These are phyloP conservation scores for Aspergillus panamensis DNA, from an alignment of 495 filamentous ascomycete genomes.

Conservation along the genomic window DNA sequence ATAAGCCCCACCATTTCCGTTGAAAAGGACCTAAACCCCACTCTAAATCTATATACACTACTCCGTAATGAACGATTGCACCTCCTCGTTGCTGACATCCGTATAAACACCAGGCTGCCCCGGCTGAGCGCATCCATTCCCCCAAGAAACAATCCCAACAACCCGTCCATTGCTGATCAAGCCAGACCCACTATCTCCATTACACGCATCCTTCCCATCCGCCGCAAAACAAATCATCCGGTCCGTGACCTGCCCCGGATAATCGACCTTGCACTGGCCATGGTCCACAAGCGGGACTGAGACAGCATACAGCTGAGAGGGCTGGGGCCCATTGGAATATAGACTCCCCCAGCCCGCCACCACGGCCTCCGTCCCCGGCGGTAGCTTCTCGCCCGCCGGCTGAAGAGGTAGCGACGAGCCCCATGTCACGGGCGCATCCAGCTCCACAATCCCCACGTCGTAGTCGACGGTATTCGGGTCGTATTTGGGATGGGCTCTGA, in stretches of 20 bases:
- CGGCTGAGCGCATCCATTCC: conserved; percentile 7
- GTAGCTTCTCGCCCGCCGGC: not conserved
- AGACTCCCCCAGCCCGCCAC: conserved; percentile 12
- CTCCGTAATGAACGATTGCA: not conserved
- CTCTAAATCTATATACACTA: too few species aligned
- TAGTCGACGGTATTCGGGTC: conserved; percentile 2
- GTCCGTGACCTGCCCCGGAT: conserved; percentile 1
- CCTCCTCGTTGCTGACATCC: not conserved
- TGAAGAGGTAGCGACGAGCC: not conserved
- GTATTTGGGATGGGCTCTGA: conserved; percentile 10
- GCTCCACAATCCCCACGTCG: conserved; percentile 10
- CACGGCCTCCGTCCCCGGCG: not conserved
- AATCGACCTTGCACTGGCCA: conserved; percentile 1
- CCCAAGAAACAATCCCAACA: conserved; percentile 17
- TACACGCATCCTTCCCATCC: conserved; percentile 10
- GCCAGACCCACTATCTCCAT: conserved; percentile 12
- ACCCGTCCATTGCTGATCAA: not conserved
- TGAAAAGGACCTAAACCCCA: too few species aligned
- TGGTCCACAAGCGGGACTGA: conserved; percentile 1
- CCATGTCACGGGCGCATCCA: not conserved
- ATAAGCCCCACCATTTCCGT: too few species aligned
- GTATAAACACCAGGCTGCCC: conserved; percentile 12
- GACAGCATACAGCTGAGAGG: conserved; percentile 2
- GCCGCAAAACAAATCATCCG: conserved; percentile 12
- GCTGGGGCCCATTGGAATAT: not conserved